Base-by-base conservation (phyloP, 805 yeast genomes). In the Cyberlindnera samutprakarnensis region DNA sequence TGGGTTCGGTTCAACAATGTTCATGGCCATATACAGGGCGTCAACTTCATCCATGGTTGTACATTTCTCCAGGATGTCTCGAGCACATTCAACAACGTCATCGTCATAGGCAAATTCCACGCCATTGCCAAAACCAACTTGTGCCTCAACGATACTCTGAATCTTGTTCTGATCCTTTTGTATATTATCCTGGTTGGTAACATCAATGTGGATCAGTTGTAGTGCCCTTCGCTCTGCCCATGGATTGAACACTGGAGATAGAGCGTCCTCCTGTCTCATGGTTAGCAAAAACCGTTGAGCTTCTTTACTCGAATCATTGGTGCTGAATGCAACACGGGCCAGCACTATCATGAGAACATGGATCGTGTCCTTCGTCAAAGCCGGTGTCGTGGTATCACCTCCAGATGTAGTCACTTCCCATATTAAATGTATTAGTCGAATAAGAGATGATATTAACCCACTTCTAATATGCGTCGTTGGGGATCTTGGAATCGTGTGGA, bases 1-100 rank as follows among this genome's bases (percentile, higher is more conserved):
- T 27, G 17, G 18, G 12, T 21, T 33, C 14, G 29, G 33, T 3
- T n/a, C n/a, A n/a, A n/a, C n/a, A n/a, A 27, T 20, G 29, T 36
- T 39, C 75, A 84, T 79, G 36, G 83, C 74, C 36, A 70, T 59
- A 51, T 74, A 83, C 39, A 85, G 58, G 32, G 75, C 72, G 53
- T 86, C 94, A 1, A 86, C 85, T 44, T 83, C 94, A 41, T 81
- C 87, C 46, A 78, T 77, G 4, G 85, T 79, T 9, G 77, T 70
- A 37, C 77, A 74, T 18, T 68, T 65, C 37, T 78, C 85, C 33
- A 86, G 59, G 14, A 85, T 68, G 40, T 78, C 83, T 39, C 85
- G 63, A 0, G 94, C 78, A 47, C 78, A 59, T 39, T 78, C 85
- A 23, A 80, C 72, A 3, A 75, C 72, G 36, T 72, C 76, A 35